Evolutionary conservation across 2,329 filamentous ascomycete species (phyloP), one percentile per base, ranked within the genome.

Genomic region (Kalaharituber pfeilii): DNA sequence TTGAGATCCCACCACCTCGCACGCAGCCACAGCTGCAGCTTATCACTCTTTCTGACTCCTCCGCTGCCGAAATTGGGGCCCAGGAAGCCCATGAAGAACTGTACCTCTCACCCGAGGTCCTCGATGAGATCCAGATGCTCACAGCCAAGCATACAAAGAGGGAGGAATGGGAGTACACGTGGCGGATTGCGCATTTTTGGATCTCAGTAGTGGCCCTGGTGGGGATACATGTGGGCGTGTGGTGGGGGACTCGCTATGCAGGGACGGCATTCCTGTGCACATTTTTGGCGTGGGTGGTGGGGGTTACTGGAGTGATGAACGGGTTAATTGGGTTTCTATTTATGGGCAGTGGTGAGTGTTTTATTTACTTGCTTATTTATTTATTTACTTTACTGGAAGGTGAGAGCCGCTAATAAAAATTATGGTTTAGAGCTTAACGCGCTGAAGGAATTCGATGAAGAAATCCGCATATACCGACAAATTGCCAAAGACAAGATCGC

Each of bases 271-370:
- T 95, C 65, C 72, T 91, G 7, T 72, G 96, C 50, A 78, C 87
- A 69, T 69, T 96, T 1, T 65, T 94, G 20, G 84, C 82, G 65
- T 86, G 82, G n/a, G 67, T 96, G 15, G 79, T 80, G 1, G 73
- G 96, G 29, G 76, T 76, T 15, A 79, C 81, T 3, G 89, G 89
- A 0, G 77, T 86, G 2, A 67, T 95, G 20, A 85, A 95, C 65
- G 88, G 89, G 0, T 69, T 96, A 39, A 84, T 96, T 66, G 84
- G 87, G 0, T 75, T 91, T 0, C 68, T 96, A 50, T 98, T 98
- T 67, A 82, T 94, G 56, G 81, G 82, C 9, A 80, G 80, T 57
- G 59, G 59, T 59, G 33, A 39, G 59, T 60, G 20, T 18, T 36
- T 36, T 36, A 47, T 20, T 15, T 47, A 20, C 42, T 15, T 47